Base-by-base conservation (phyloP, 2,329 filamentous ascomycete species). In the Sarocladium kiliense region DNA sequence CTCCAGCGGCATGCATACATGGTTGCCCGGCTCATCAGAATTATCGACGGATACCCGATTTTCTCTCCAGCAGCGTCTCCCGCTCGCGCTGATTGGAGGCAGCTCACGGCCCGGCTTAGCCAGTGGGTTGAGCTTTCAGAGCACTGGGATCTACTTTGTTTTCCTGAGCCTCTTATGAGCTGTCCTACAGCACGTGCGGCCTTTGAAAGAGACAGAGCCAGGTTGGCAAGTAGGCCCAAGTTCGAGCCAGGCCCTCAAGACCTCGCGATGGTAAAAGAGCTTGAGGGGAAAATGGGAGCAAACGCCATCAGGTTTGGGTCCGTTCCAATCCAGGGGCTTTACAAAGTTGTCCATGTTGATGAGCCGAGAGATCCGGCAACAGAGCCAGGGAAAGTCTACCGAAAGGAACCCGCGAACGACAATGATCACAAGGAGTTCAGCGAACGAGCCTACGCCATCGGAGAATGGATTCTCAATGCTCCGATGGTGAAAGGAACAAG, bases 1-100 rank as follows among this genome's bases (percentile, higher is more conserved):
- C 80, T 92, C 32, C 81, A 85, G 51, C 87, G 89, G 34, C 89
- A 94, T 66, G 88, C 89, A 0, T 80, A 91, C 73, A 94, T 92
- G 80, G 89, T 87, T 3, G 88, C 89, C 16, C 84, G 89, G 4
- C 77, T 94, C 2, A 79, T 83, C 3, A 81, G 89, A 19, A 78
- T 94, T 23, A 85, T 83, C 50, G 88, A 94, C 63, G 89, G 89
- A 3, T 92, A 90, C 62, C 90, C 90, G 0, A 81, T 93, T 50
- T 93, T 95, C 65, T 84, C 91, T 59, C 78, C 85, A 0, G 84
- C 86, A 23, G 78, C 87, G 51, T 87, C 83, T 3, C 85, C 88
- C 1, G 85, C 88, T 2, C 84, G 88, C 53, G 81, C 86, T 2
- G 90, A 95, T 69, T 95, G 89, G 89, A 82, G 87, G 49, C 88